phyloP scores from a whole-genome alignment of 1,284 basidiomycete species.

The Cerioporus squamosus region DNA sequence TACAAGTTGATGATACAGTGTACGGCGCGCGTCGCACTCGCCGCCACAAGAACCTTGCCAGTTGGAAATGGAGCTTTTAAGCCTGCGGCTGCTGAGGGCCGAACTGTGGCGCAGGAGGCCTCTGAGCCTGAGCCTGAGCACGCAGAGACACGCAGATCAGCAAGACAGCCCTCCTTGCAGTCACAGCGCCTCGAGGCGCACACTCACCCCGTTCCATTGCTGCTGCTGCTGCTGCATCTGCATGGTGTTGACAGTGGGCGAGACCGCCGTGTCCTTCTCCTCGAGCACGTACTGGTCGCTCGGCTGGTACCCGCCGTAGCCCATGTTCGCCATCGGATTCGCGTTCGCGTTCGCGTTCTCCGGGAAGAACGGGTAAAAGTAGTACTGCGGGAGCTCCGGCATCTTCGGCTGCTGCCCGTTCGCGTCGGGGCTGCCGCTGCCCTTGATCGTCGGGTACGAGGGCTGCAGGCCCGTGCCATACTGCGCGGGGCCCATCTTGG shows the following conservation, averaged over 20 bases:
- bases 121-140: not conserved
- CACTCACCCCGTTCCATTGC: slow-evolving; percentile 30
- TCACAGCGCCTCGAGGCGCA: not conserved
- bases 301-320: slow-evolving; percentile 53
- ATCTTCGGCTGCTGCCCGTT: slow-evolving; percentile 55
- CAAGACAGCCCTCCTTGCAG: not conserved
- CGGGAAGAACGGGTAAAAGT: slow-evolving; percentile 76
- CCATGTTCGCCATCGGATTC: slow-evolving; percentile 44
- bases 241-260: slow-evolving; percentile 24
- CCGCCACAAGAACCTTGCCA: no score
- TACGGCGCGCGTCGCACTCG: not conserved
- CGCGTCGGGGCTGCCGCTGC: slow-evolving; percentile 21
- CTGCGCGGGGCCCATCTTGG: slow-evolving; percentile 32
- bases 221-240: slow-evolving; percentile 35
- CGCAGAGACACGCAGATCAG: no score
- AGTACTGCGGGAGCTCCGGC: slow-evolving; percentile 50
- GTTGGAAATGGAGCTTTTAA: not conserved
- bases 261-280: slow-evolving; percentile 51
- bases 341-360: slow-evolving; percentile 36
- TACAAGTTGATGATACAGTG: slow-evolving; percentile 8
- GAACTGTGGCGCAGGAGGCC: slow-evolving; percentile 17
- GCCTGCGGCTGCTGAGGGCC: slow-evolving; percentile 18
- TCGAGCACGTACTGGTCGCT: slow-evolving; percentile 67
- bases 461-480: slow-evolving; percentile 21
- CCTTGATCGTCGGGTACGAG: slow-evolving; percentile 22